Base-by-base conservation (phyloP, 2,329 filamentous ascomycete species). In the Bimuria novae-zelandiae region DNA sequence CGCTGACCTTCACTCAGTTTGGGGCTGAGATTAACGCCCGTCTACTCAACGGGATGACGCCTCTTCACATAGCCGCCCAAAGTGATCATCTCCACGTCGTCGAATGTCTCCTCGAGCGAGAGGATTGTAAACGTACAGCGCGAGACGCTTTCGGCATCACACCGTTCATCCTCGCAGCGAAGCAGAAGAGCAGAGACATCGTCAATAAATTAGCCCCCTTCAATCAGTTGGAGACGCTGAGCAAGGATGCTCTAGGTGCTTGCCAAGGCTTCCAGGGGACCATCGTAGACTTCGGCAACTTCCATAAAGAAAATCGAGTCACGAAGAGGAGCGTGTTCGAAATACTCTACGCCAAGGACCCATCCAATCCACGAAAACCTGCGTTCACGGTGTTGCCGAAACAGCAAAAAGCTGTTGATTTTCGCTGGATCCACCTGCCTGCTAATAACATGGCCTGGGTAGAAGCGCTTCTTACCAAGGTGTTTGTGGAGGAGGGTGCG, bases 381-480 rank as follows among this genome's bases (percentile, higher is more conserved):
- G 67, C 67, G 3, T 57, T 74, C 22, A 69, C 60, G 7, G 73
- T 76, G 7, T 49, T 76, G 7, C 74, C 75, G 7, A 71, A 63
- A 8, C 72, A 76, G n/a, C 67, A 70, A 14, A 76, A 75, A 51
- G 65, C 71, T 8, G 75, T 75, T 12, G 68, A 61, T 21, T 77
- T 79, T 35, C 63, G 76, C 17, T 79, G 76, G 76, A 77, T 79
- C 29, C 76, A 79, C 61, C 61, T 79, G 4, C 76, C 76, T 14
- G 76, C 74, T 0, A 79, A 79, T 50, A 80, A 84, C 64, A 79
- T 84, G 62, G 79, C 81, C 1, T 88, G 85, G 85, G 80, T 84
- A 4, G 84, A 87, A 68, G 80, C 83, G 0, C 72, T 88, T 1
- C 71, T 87, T n/a, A 83, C 84, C 1, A 87, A 87, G 58, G 79